Conservation (phyloP, 2,329 filamentous ascomycete genomes). For the Plectosphaerella plurivora region DNA sequence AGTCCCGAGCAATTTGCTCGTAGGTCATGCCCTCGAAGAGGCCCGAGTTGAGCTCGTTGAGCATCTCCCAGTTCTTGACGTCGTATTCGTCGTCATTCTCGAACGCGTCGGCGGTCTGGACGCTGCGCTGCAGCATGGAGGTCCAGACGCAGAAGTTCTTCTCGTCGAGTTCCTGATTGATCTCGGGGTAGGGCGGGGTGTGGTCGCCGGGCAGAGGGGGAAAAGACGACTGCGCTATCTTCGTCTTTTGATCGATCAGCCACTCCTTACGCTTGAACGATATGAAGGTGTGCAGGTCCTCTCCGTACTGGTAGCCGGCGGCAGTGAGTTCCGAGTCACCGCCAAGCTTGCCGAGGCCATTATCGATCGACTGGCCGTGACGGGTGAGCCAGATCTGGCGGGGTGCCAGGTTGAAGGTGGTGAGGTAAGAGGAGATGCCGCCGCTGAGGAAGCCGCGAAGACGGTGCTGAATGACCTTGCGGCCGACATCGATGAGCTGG, state of each 20-base stretch:
- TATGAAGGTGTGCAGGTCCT: constrained; percentile 78
- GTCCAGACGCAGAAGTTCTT: constrained; percentile 99
- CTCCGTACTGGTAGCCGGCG: constrained; percentile 74
- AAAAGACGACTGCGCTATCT: constrained; percentile 71
- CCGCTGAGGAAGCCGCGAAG: constrained; percentile 88
- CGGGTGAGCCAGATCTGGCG: constrained; percentile 97
- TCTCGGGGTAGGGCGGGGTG: constrained; percentile 91
- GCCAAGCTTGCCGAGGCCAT: constrained; percentile 81
- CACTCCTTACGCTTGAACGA: constrained; percentile 75
- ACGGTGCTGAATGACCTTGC: constrained; percentile 87
- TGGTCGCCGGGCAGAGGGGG: constrained; percentile 88
- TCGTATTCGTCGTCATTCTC: constrained; percentile 91
- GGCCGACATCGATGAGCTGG: constrained; percentile 91
- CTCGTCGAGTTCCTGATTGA: constrained; percentile 62
- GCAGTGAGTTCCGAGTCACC: constrained; percentile 83
- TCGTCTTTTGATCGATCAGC: constrained; percentile 77
- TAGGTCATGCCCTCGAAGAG: constrained; percentile 95
- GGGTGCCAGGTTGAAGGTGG: constrained; percentile 94
- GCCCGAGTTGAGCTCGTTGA: constrained; percentile 93
- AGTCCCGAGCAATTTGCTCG: constrained; percentile 74
- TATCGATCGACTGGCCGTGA: constrained; percentile 88
- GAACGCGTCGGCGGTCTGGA: constrained; percentile 85
- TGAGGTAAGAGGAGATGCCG: constrained; percentile 88
- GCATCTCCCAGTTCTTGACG: constrained; percentile 95
- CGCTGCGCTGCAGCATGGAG: constrained; percentile 87